phyloP scores from a whole-genome alignment of 2,329 filamentous ascomycete species.

The Arthroderma sp. region DNA sequence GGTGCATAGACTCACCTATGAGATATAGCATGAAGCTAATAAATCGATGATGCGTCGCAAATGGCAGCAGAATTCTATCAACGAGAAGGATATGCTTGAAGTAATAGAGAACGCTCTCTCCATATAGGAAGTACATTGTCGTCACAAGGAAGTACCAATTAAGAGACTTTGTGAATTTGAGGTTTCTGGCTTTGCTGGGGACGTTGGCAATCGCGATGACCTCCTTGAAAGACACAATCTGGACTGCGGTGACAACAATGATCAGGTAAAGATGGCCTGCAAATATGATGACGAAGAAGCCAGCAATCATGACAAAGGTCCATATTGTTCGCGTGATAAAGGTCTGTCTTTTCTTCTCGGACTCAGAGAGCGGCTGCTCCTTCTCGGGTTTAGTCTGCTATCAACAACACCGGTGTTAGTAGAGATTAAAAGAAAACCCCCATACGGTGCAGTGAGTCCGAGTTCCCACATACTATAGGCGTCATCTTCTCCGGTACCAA shows the following conservation, averaged over 20 bases:
- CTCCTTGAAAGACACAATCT: conserved; percentile 97
- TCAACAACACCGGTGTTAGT: not conserved
- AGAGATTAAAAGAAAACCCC: not conserved
- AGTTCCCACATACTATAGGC: conserved; percentile 16
- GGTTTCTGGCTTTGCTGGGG: conserved; percentile 75
- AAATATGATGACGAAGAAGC: conserved; percentile 86
- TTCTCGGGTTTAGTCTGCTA: conserved; percentile 2
- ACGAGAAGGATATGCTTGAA: conserved; percentile 98
- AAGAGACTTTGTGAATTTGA: conserved; percentile 87
- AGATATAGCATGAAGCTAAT: conserved; percentile 98
- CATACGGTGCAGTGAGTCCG: not conserved
- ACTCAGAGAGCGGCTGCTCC: conserved; percentile 47
- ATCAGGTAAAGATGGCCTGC: conserved; percentile 97
- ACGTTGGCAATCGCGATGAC: conserved; percentile 97
- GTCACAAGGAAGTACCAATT: conserved; percentile 99
- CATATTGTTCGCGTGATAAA: conserved; percentile 95
- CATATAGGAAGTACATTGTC: conserved; percentile 98
- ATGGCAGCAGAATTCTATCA: conserved; percentile 79
- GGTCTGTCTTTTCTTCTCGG: conserved; percentile 97
- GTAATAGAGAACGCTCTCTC: conserved; percentile 98
- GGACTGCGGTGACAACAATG: conserved; percentile 77
- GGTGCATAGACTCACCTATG: conserved; percentile 68
- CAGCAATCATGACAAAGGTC: conserved; percentile 93
- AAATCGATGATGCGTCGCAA: conserved; percentile 95
- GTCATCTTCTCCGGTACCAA: conserved; percentile 25